Percentiles rank a stretch among this genome's conserved stretches.
Evolutionary conservation across 192 early-diverging fungal genomes (phyloP).

Genomic region (Neocallimastix lanati): DNA sequence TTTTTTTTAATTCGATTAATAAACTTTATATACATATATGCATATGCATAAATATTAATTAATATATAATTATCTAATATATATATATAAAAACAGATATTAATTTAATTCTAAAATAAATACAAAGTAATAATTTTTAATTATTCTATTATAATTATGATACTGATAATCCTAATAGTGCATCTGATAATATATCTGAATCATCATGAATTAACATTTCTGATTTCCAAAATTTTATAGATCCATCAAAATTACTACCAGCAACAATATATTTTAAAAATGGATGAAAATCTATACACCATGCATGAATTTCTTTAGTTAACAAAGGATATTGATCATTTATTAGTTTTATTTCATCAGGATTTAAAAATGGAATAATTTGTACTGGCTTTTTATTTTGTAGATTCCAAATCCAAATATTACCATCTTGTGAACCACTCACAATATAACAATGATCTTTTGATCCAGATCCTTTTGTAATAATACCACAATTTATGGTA

Average conservation of each 20-base stretch:
- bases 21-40: too few relatives aligned
- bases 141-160: background rate
- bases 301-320: background rate
- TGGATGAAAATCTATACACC: background rate
- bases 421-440: background rate
- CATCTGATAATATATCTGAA: background rate
- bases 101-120: too few relatives aligned
- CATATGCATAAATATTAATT: too few relatives aligned
- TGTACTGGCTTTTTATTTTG: background rate
- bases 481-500: background rate
- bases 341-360: background rate
- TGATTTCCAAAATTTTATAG: background rate
- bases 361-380: background rate
- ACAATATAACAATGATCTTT: background rate
- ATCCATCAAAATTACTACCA: background rate
- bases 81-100: too few relatives aligned
- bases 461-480: background rate
- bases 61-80: too few relatives aligned
- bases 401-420: background rate
- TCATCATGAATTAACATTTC: background rate
- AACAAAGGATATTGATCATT: background rate
- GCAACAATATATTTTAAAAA: background rate
- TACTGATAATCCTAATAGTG: background rate
- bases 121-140: too few relatives aligned
- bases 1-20: too few relatives aligned